Evolutionary conservation across 2,329 filamentous ascomycete genomes (phyloP), one percentile per base, ranked within the genome.

Genomic region (Aurifilum marmelostoma): DNA sequence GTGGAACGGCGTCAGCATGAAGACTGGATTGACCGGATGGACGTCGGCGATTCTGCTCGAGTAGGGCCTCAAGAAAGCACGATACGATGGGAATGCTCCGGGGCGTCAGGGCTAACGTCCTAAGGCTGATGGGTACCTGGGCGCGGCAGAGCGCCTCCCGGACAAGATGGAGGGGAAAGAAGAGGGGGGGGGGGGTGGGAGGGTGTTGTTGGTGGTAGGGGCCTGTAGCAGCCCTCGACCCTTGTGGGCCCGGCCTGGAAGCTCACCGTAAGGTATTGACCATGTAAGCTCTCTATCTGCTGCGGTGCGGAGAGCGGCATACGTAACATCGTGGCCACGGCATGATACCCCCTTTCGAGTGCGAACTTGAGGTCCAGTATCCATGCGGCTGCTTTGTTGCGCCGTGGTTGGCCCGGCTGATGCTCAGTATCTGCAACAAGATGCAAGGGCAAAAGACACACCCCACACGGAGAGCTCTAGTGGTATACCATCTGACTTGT

Each of bases 341-440:
- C 34, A 47, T 58, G 63, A 32, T 58, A 59, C 37, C 27, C 11
- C 61, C 24, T 32, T 29, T 39, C 64, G 54, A 47, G 16, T 27
- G 16, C 32, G 34, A 27, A 52, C n/a, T 32, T 52, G 56, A 50
- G 37, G 56, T 39, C 24, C 21, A 34, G 27, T 34, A 9, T 63
- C 41, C 66, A 47, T 67, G 65, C 65, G 65, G 65, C 65, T 41
- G 37, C n/a, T n/a, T 18, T 39, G 18, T 67, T 43, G 58, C 41
- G 56, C 24, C 27, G 59, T 63, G 66, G 60, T 59, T 63, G 66
- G 66, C 37, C 60, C 47, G 60, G 21, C 27, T 58, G 43, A 41
- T 37, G 60, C 27, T 41, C 43, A 34, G 52, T 37, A 41, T 63
- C 34, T 63, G 50, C 65, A 63, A 29, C 50, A 32, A 24, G 43